Evolutionary conservation across 2,329 filamentous ascomycete species (phyloP).

Genomic region (Aspergillus puulaauensis): DNA sequence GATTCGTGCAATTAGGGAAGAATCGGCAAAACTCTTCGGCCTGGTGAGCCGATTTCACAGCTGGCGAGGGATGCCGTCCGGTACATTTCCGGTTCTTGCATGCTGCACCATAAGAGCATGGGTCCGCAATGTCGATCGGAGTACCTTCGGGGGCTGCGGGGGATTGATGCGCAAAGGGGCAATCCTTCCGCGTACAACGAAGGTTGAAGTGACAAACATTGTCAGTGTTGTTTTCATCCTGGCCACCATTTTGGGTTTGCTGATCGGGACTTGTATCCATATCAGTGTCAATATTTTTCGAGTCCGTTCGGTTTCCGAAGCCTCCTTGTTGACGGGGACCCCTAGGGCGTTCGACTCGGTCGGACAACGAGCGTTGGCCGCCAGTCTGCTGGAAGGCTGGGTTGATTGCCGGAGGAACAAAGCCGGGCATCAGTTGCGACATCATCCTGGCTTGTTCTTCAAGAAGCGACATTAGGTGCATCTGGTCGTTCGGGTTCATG

Average conservation of each 20-base stretch:
- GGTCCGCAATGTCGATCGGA: conserved; percentile 74
- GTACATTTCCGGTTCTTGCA: conserved; percentile 97
- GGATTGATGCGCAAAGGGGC: conserved; percentile 91
- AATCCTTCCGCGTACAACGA: conserved; percentile 82
- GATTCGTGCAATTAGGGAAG: conserved; percentile 88
- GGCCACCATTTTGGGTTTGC: conserved; percentile 36
- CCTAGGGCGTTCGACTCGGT: conserved; percentile 59
- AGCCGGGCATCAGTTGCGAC: conserved; percentile 65
- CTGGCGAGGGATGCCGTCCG: conserved; percentile 87
- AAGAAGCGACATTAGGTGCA: conserved; percentile 73
- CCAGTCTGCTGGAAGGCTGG: conserved; percentile 52
- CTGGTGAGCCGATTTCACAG: conserved; percentile 74
- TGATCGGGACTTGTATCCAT: conserved; percentile 41
- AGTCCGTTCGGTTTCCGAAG: conserved; percentile 49
- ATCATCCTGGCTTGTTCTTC: conserved; percentile 89
- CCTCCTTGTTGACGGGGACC: conserved; percentile 55
- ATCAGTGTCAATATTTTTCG: conserved; percentile 29
- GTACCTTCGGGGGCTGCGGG: conserved; percentile 78
- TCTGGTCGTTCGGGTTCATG: conserved; percentile 67
- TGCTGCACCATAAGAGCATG: conserved; percentile 80
- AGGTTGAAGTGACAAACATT: conserved; percentile 88
- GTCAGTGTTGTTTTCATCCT: conserved; percentile 58
- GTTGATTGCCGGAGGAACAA: conserved; percentile 54
- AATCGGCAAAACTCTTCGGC: conserved; percentile 85
- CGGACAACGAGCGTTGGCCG: conserved; percentile 66